Evolutionary conservation across 257 asterid species (phyloP).

Genomic region (Ilex asprella): DNA sequence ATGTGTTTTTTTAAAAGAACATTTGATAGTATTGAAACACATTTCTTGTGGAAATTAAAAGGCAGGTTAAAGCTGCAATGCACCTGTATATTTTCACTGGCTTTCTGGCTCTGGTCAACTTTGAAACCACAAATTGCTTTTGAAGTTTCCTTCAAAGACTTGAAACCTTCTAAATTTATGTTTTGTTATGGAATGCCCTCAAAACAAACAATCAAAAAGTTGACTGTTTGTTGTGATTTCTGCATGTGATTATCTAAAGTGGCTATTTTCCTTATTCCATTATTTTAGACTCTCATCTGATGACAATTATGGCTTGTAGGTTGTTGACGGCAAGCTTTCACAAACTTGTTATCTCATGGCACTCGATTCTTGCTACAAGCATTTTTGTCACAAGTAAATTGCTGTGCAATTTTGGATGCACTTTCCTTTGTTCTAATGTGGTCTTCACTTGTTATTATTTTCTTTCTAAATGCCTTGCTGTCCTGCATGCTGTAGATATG

Average conservation of each 20-base stretch:
- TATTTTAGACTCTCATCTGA: slow-evolving; percentile 13
- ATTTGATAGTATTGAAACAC: too few relatives aligned
- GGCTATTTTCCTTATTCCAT: not conserved
- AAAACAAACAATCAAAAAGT: not conserved
- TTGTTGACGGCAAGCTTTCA: slow-evolving; percentile 98
- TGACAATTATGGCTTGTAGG: slow-evolving; percentile 39
- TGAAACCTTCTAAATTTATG: not conserved
- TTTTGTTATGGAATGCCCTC: not conserved
- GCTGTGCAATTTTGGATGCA: not conserved
- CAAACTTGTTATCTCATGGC: slow-evolving; percentile 99
- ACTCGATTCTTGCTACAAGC: slow-evolving; percentile 88
- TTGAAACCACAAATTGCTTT: too few relatives aligned
- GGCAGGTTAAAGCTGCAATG: too few relatives aligned
- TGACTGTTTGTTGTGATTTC: not conserved
- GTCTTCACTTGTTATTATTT: not conserved
- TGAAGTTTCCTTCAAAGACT: slow-evolving; percentile 1
- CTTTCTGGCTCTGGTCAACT: too few relatives aligned
- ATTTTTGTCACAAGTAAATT: slow-evolving; percentile 68
- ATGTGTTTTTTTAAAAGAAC: too few relatives aligned
- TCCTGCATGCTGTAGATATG: slow-evolving; percentile 45
- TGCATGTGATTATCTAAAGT: not conserved
- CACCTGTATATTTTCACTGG: too few relatives aligned
- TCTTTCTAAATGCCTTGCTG: slow-evolving; percentile 17
- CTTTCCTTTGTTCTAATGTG: not conserved
- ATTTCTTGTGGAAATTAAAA: too few relatives aligned